phyloP scores from a whole-genome alignment of 2,329 filamentous ascomycete genomes.

The Hypocrella siamensis region DNA sequence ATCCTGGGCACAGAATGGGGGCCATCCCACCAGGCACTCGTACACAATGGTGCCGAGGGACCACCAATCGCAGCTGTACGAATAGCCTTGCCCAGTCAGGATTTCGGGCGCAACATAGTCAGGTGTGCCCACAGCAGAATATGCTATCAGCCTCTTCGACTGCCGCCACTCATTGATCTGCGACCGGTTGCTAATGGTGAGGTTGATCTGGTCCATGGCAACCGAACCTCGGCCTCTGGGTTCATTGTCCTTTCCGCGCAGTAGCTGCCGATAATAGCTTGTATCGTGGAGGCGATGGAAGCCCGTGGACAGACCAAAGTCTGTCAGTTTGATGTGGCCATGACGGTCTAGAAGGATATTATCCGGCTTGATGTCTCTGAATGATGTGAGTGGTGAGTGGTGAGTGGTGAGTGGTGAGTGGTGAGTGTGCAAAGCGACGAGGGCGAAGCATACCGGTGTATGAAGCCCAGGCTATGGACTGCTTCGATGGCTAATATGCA shows the following conservation, averaged over 20 bases:
- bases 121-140: conserved; percentile 65
- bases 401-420: too few relatives aligned
- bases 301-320: conserved; percentile 76
- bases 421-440: too few relatives aligned
- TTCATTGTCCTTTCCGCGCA: conserved; percentile 25
- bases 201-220: too few relatives aligned
- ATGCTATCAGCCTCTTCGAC: too few relatives aligned
- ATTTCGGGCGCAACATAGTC: conserved; percentile 77
- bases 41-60: conserved; percentile 71
- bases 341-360: conserved; percentile 65
- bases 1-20: conserved; percentile 85
- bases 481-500: conserved; percentile 69
- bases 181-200: too few relatives aligned
- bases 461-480: too few relatives aligned
- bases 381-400: too few relatives aligned
- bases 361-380: conserved; percentile 73
- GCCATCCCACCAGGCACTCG: conserved; percentile 73
- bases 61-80: conserved; percentile 75
- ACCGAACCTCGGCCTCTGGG: conserved; percentile 67
- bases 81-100: conserved; percentile 67
- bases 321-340: conserved; percentile 68
- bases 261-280: too few relatives aligned
- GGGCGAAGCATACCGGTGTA: too few relatives aligned
- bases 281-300: too few relatives aligned
- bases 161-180: too few relatives aligned